Percentiles rank a stretch among this genome's conserved stretches.
Evolutionary conservation across 176 grass and related monocot genomes (phyloP).

Genomic region (Melocanna baccifera): DNA sequence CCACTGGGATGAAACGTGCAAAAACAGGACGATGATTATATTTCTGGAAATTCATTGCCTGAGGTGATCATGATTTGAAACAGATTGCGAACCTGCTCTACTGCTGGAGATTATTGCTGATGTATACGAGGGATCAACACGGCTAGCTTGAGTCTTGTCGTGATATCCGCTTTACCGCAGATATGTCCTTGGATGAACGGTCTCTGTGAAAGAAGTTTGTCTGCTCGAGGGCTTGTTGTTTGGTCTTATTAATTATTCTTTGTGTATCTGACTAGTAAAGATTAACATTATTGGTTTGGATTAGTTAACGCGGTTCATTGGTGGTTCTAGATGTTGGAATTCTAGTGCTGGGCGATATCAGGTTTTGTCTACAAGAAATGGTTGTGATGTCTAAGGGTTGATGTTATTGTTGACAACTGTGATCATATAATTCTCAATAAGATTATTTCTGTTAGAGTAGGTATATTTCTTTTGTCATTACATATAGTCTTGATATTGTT

Average conservation of each 20-base stretch:
- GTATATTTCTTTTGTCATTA: too few species aligned
- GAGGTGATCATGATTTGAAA: slow-evolving; percentile 20
- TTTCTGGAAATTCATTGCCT: slow-evolving; percentile 19
- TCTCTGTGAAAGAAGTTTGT: background rate
- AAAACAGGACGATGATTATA: slow-evolving; percentile 67
- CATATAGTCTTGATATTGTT: too few species aligned
- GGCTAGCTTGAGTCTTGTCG: background rate
- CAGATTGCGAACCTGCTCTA: slow-evolving; percentile 11
- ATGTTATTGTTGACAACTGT: slow-evolving; percentile 3
- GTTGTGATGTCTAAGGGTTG: slow-evolving; percentile 16
- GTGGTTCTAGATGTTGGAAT: slow-evolving; percentile 23
- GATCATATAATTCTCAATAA: slow-evolving; percentile 11
- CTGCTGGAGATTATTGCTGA: slow-evolving; percentile 15
- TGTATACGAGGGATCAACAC: background rate
- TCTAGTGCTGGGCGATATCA: slow-evolving; percentile 16
- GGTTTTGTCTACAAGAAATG: slow-evolving; percentile 17
- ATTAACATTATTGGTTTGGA: slow-evolving; percentile 43
- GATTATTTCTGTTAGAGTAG: background rate
- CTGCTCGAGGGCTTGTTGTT: slow-evolving; percentile 20
- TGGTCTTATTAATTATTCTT: slow-evolving; percentile 28
- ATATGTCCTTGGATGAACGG: slow-evolving; percentile 5
- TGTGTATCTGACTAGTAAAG: slow-evolving; percentile 41
- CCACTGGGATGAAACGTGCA: slow-evolving; percentile 77
- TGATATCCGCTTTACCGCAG: background rate
- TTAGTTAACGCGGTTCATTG: slow-evolving; percentile 16